A percentile compares a stretch with the other conserved stretches of the same genome.
These are phyloP conservation scores for Chalciporus pseudorubinellus DNA, from an alignment of 768 basidiomycete species.

Conservation along the genomic window DNA sequence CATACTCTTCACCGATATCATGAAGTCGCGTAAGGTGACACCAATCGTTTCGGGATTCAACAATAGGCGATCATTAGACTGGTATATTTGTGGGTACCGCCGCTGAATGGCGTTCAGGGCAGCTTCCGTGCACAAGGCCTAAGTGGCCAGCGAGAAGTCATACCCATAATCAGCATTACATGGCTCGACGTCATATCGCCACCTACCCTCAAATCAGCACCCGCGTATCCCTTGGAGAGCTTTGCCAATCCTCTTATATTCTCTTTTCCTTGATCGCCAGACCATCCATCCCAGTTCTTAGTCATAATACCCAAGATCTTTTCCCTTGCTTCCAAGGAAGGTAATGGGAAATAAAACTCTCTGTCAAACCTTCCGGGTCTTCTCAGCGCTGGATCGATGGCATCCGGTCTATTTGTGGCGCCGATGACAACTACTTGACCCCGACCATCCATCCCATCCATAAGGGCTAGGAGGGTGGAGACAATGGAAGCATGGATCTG, in stretches of 20 bases:
- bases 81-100: conserved; percentile 96
- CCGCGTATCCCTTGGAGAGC: conserved; percentile 96
- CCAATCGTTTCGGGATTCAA: conserved; percentile 83
- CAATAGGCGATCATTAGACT: conserved; percentile 79
- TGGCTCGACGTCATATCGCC: conserved; percentile 5
- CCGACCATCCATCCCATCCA: conserved; percentile 99
- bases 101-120: conserved; percentile 95
- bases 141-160: conserved; percentile 3
- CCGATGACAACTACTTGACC: conserved; percentile 98
- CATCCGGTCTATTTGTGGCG: conserved; percentile 95
- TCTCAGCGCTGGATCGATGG: conserved; percentile 93
- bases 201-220: conserved; percentile 90
- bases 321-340: conserved; percentile 78
- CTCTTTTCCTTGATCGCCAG: conserved; percentile 46
- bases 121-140: conserved; percentile 96
- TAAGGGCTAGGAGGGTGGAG: conserved; percentile 89
- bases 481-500: conserved; percentile 99
- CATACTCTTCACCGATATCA: conserved; percentile 95
- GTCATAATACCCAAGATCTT: conserved; percentile 92
- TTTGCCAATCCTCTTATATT: conserved; percentile 69
- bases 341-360: conserved; percentile 96
- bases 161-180: conserved; percentile 3
- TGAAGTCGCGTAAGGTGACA: conserved; percentile 87
- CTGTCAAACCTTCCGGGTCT: conserved; percentile 95
- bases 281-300: conserved; percentile 83